Conservation (phyloP, 495 filamentous ascomycete genomes). For the Aspergillus nidulans region DNA sequence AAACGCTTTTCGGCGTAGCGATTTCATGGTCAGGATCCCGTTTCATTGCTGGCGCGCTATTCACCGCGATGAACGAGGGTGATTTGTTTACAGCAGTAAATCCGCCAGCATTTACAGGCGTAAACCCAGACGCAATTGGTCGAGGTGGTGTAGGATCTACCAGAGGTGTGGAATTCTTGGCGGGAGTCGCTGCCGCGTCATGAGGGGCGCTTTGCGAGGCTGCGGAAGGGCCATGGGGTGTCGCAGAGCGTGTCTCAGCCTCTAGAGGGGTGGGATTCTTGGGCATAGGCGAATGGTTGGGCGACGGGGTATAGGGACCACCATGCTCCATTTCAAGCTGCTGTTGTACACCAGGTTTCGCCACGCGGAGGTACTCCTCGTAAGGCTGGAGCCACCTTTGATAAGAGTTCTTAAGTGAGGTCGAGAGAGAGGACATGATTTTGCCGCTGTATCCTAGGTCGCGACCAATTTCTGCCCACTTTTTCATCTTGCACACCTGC, state of each 20-base stretch:
- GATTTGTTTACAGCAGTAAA: conserved; percentile 74
- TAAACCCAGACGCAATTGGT: conserved; percentile 66
- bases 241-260: conserved; percentile 58
- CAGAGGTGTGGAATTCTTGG: conserved; percentile 30
- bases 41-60: conserved; percentile 44
- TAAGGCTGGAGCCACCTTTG: conserved; percentile 94
- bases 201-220: conserved; percentile 63
- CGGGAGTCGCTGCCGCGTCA: conserved; percentile 44
- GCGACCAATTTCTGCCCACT: conserved; percentile 98
- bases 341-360: conserved; percentile 95
- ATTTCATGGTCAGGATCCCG: conserved; percentile 46
- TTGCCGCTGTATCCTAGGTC: conserved; percentile 98
- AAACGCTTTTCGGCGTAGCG: conserved; percentile 36
- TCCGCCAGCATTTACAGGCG: conserved; percentile 69
- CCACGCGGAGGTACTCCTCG: conserved; percentile 87
- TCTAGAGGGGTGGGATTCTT: conserved; percentile 62
- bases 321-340: conserved; percentile 91
- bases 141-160: conserved; percentile 51
- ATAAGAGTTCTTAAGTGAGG: conserved; percentile 97
- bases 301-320: conserved; percentile 90
- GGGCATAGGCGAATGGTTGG: conserved; percentile 69
- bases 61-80: conserved; percentile 53
- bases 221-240: conserved; percentile 62
- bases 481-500: conserved; percentile 92
- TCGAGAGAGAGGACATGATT: conserved; percentile 99